Percentiles rank a stretch among this genome's conserved stretches.
Evolutionary conservation across 75 land plant species (phyloP).

Genomic region (Cunninghamia lanceolata): DNA sequence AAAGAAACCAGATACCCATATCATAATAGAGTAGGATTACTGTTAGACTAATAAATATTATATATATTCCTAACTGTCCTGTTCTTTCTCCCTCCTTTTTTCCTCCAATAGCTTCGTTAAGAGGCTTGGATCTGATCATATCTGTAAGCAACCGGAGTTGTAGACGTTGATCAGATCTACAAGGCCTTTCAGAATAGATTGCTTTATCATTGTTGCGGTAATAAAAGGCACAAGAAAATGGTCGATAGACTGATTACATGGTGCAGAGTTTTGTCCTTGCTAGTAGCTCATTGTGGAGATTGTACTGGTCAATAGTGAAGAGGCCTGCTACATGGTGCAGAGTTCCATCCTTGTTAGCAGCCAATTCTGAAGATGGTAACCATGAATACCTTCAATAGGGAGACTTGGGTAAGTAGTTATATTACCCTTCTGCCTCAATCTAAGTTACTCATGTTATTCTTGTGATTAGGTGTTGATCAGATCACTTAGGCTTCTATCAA

Average conservation of each 20-base stretch:
- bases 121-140: neutral
- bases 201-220: neutral
- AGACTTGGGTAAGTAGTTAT: neutral
- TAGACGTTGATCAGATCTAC: neutral
- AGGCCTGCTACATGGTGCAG: neutral
- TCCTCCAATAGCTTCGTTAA: neutral
- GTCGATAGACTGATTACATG: neutral
- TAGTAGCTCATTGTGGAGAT: neutral
- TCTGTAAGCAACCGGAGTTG: neutral
- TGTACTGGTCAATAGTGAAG: neutral
- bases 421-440: neutral
- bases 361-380: neutral
- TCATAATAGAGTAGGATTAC: neutral
- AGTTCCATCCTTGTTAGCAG: neutral
- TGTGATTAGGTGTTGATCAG: neutral
- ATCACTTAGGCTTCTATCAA: neutral
- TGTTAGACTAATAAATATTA: neutral
- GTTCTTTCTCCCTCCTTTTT: neutral
- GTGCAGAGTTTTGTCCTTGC: neutral
- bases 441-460: neutral
- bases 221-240: neutral
- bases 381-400: neutral
- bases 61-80: neutral
- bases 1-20: neutral
- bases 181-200: neutral